Evolutionary conservation across 73 alveolate species (phyloP), one percentile per base, ranked within the genome.

Genomic region (Stentor coeruleus): DNA sequence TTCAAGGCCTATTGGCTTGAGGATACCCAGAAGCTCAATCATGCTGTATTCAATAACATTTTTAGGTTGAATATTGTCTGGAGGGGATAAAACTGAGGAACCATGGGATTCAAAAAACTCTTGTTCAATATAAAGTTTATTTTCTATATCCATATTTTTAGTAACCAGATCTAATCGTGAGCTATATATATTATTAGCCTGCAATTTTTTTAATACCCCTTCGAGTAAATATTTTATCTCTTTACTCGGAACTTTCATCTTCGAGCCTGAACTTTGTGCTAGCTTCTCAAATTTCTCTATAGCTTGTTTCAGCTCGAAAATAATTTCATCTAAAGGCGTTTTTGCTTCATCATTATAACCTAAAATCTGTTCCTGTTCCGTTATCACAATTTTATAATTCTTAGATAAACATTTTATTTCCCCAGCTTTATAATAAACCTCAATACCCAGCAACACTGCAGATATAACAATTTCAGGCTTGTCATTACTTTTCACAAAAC

Each of bases 81-180:
- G 20, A 49, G 6, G 6, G n/a, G n/a, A n/a, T 6, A 49, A 49
- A 6, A 49, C 20, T 20, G 66, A 49, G 20, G 66, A 49, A 20
- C 66, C 66, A 49, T 49, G 66, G 20, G 66, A 49, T 11, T 49
- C 66, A 49, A 49, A 49, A 49, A 49, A 49, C 66, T 49, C 66
- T 20, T 49, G 66, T 20, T 49, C 66, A 20, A 49, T 49, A 49
- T 11, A 49, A 6, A 49, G 20, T 11, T 20, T 6, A 49, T 49
- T 49, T 49, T 49, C 66, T 11, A 49, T 6, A 20, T 49, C 66
- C 66, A 49, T 49, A 49, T 49, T 49, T 20, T 20, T 6, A 6
- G 66, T 49, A 6, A 49, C 20, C 20, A 20, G 28, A 11, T 49
- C 66, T 11, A 49, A 20, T 20, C 66, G 6, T 11, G 66, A 20